Base-by-base conservation (phyloP, 192 early-diverging fungal species). In the Helicostylum pulchrum region DNA sequence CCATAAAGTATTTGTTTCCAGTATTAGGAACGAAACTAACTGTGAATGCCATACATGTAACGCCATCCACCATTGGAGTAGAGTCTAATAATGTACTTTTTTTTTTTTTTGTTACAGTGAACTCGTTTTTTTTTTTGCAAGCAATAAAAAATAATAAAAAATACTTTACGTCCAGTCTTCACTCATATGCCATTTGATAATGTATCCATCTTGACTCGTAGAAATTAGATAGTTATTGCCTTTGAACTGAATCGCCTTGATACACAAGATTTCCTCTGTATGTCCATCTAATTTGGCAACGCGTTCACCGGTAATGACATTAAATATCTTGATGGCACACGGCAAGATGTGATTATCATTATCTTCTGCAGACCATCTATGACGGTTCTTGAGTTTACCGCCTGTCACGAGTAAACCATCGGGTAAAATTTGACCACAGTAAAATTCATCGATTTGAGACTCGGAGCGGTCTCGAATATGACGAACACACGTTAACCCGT, bases 31-130 rank as follows among this genome's bases (percentile, higher is more conserved):
- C 76, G 76, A 98, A 98, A 14, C 91, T 89, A 17, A 94, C 88
- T 0, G 88, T 93, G 77, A 98, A 98, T 12, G 94, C 93, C 94
- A 98, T 98, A 74, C 94, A 95, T 3, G 93, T 96, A 20, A 92
- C 80, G n/a, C 92, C 93, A 61, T 96, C 94, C 15, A 76, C 79
- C 78, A 96, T 87, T 49, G 81, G 78, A n/a, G 71, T 86, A 32
- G 82, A 73, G 31, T 84, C 83, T 23, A 85, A 59, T 26, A 93
- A 73, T 58, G 83, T 81, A 12, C 83, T 85, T 66, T 21, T 46
- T 44, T 43, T 17, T 34, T 12, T 47, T 10, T 30, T 44, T 11
- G 5, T 20, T 42, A n/a, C n/a, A n/a, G n/a, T n/a, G n/a, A n/a
- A n/a, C n/a, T n/a, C n/a, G n/a, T n/a, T n/a, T 49, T 39, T 20